Evolutionary conservation across 192 early-diverging fungal species (phyloP), one percentile per base, ranked within the genome.

Genomic region (Oehlia diaphana): DNA sequence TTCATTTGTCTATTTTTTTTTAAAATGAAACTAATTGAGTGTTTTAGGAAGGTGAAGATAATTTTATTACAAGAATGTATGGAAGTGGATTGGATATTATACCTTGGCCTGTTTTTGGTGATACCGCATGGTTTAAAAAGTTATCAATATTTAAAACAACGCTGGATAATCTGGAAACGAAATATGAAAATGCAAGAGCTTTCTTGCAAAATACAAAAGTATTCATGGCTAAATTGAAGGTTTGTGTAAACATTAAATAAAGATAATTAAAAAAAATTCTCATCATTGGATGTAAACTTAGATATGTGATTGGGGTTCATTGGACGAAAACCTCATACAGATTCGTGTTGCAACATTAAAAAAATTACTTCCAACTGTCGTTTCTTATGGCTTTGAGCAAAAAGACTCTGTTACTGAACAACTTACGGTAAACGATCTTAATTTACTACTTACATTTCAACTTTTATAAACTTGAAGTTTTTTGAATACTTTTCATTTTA

Each of bases 301-400:
- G 63, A 64, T 78, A 35, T 68, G 76, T 19, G 76, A 78, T 37
- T 65, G 72, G 80, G 64, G 53, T 61, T n/a, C n/a, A n/a, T n/a
- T n/a, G n/a, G n/a, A n/a, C n/a, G n/a, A n/a, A n/a, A n/a, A n/a
- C n/a, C n/a, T n/a, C n/a, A n/a, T n/a, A n/a, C n/a, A n/a, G n/a
- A n/a, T n/a, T n/a, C n/a, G n/a, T n/a, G n/a, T n/a, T 37, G 47
- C 53, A 19, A 61, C n/a, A 3, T 35, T 75, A 13, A 75, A 63
- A 63, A 75, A 33, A 63, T 63, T 63, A 63, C 19, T 75, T 28
- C 47, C n/a, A 63, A 61, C 47, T 16, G 74, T 31, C 3, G 39
- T 75, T 23, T 64, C 74, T 9, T 23, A 21, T 61, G 74, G 74
- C 4, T 16, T 75, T 1, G 74, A 75, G 26, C 66, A 68, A 68